A percentile compares a stretch with the other conserved stretches of the same genome.
Evolutionary conservation across 371 early-diverging fungal genomes (phyloP).

Genomic region (Funneliformis caledonium): DNA sequence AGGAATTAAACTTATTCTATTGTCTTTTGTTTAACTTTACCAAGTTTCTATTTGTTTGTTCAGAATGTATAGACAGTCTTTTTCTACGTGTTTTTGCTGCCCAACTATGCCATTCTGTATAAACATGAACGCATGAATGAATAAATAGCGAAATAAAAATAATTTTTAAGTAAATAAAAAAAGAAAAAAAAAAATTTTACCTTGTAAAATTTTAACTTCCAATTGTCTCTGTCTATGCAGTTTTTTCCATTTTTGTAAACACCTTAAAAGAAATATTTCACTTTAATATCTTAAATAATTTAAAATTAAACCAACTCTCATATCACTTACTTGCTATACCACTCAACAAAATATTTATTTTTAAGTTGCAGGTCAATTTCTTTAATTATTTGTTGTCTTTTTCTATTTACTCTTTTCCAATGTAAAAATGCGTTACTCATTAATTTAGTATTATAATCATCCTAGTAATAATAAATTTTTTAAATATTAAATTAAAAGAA

Average conservation of each 20-base stretch:
- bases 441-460: constrained; percentile 21
- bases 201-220: neutral
- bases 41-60: neutral
- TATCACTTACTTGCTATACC: constrained; percentile 2
- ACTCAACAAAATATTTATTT: neutral
- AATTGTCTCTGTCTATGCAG: neutral
- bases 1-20: too few relatives aligned
- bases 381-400: neutral
- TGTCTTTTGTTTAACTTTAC: neutral
- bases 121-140: neutral
- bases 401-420: constrained; percentile 13
- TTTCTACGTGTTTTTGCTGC: neutral
- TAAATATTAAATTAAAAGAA: neutral
- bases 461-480: neutral
- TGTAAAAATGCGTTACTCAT: neutral
- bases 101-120: neutral
- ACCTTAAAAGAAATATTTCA: neutral
- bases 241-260: neutral
- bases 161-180: neutral
- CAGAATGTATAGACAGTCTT: neutral
- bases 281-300: neutral
- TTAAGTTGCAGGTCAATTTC: neutral
- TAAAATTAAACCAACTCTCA: neutral
- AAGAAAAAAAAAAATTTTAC: neutral
- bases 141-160: neutral